A percentile compares a stretch with the other conserved stretches of the same genome.
Conservation (phyloP, 495 filamentous ascomycete species). For the Apodospora peruviana region DNA sequence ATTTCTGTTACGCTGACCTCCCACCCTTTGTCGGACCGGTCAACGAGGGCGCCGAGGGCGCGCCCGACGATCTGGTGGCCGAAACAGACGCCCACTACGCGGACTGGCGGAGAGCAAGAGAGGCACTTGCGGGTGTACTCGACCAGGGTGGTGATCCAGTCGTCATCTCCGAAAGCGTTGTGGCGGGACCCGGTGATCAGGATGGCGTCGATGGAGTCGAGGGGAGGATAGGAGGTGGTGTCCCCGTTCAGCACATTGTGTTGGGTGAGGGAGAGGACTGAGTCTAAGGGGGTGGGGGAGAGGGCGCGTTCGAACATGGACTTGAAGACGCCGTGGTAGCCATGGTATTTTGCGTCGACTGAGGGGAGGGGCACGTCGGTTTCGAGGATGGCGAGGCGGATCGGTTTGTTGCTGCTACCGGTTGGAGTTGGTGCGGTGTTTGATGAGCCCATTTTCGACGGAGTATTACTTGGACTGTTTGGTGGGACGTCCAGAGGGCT, state of each 20-base stretch:
- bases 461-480: too few species aligned
- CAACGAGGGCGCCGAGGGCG: constrained; percentile 64
- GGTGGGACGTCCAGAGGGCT: neutral
- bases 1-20: constrained; percentile 72
- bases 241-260: constrained; percentile 62
- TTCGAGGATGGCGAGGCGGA: constrained; percentile 82
- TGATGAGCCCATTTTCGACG: too few species aligned
- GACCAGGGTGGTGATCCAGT: constrained; percentile 74
- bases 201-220: constrained; percentile 73
- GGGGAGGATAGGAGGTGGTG: constrained; percentile 53
- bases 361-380: constrained; percentile 63
- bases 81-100: constrained; percentile 79
- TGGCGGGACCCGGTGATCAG: constrained; percentile 69
- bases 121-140: constrained; percentile 55
- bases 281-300: constrained; percentile 24
- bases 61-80: constrained; percentile 86
- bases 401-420: too few species aligned
- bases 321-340: constrained; percentile 67
- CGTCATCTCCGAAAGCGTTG: constrained; percentile 52
- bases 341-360: constrained; percentile 56
- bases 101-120: constrained; percentile 39
- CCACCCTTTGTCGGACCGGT: constrained; percentile 67
- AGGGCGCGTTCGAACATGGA: constrained; percentile 50
- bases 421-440: too few species aligned
- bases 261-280: constrained; percentile 51